These are phyloP conservation scores for Diddensiella santjacobensis DNA, from an alignment of 805 yeast species.

Conservation along the genomic window DNA sequence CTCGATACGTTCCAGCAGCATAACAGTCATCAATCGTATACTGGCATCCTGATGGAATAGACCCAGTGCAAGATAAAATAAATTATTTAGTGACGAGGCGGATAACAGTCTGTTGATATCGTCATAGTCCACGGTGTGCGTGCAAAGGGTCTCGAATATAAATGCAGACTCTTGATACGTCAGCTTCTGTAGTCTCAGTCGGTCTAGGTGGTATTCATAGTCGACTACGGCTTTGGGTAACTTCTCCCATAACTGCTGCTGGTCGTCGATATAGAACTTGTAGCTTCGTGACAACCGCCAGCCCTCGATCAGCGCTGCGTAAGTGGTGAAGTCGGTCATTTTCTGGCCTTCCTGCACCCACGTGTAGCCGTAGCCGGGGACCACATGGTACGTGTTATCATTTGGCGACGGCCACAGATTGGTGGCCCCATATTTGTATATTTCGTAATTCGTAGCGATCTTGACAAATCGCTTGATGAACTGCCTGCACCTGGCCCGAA, in stretches of 20 bases:
- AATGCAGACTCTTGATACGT: constrained; percentile 26
- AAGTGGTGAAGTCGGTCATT: constrained; percentile 23
- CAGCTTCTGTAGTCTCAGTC: constrained; percentile 26
- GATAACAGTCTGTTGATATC: constrained; percentile 30
- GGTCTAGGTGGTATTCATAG: constrained; percentile 29
- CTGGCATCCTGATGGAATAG: constrained; percentile 29
- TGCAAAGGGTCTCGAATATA: constrained; percentile 24
- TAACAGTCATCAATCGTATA: constrained; percentile 24
- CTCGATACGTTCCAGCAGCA: constrained; percentile 27
- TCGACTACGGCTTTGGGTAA: constrained; percentile 28
- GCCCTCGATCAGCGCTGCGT: constrained; percentile 29
- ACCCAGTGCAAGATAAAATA: constrained; percentile 31
- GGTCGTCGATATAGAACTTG: constrained; percentile 25
- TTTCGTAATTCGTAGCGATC: constrained; percentile 29
- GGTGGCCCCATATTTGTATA: constrained; percentile 24
- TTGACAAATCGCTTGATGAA: constrained; percentile 28
- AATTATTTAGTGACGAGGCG: constrained; percentile 22
- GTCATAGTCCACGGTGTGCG: constrained; percentile 26
- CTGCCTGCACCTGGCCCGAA: constrained; percentile 28
- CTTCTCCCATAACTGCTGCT: constrained; percentile 19
- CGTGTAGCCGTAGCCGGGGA: constrained; percentile 32
- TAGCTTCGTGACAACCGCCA: constrained; percentile 31
- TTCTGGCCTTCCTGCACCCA: constrained; percentile 29
- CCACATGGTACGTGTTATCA: constrained; percentile 19
- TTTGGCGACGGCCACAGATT: constrained; percentile 21